Conservation (phyloP, 805 yeast genomes). For the Metschnikowia bowlesiae region DNA sequence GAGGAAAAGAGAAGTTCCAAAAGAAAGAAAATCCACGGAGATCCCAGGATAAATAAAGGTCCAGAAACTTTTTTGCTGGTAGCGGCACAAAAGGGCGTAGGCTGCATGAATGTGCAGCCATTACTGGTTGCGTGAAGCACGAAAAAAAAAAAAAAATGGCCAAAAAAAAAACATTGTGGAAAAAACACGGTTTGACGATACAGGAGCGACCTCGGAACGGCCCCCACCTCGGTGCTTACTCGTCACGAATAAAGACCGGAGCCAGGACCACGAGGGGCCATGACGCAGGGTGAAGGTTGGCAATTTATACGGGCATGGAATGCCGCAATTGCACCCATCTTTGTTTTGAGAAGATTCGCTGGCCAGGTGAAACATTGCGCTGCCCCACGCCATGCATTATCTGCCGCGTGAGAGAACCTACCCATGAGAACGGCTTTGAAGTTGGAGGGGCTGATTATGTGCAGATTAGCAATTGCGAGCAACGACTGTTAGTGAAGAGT, state of each 20-base stretch:
- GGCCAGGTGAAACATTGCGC: background rate
- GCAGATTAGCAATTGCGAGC: too few relatives aligned
- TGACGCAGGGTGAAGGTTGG: background rate
- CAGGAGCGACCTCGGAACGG: background rate
- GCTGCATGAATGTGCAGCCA: background rate
- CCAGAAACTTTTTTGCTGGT: conserved; percentile 4
- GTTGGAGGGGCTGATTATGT: background rate
- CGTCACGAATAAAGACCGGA: background rate
- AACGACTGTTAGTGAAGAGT: background rate
- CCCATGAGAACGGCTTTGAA: background rate
- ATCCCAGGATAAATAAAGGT: background rate
- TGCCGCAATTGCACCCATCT: too few relatives aligned
- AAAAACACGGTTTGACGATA: conserved; percentile 4
- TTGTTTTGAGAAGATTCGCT: background rate
- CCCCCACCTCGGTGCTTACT: background rate
- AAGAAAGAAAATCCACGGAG: conserved; percentile 2
- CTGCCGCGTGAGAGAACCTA: background rate
- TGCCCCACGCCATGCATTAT: background rate
- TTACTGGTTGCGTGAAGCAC: background rate
- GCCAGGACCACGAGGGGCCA: background rate
- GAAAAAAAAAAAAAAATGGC: background rate
- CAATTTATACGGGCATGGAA: too few relatives aligned
- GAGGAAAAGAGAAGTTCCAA: conserved; percentile 5
- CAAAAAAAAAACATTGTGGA: background rate
- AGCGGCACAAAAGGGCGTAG: background rate